Percentiles rank a stretch among this genome's conserved stretches.
Evolutionary conservation across 2,329 filamentous ascomycete genomes (phyloP).

Genomic region (Penicillium italicum): DNA sequence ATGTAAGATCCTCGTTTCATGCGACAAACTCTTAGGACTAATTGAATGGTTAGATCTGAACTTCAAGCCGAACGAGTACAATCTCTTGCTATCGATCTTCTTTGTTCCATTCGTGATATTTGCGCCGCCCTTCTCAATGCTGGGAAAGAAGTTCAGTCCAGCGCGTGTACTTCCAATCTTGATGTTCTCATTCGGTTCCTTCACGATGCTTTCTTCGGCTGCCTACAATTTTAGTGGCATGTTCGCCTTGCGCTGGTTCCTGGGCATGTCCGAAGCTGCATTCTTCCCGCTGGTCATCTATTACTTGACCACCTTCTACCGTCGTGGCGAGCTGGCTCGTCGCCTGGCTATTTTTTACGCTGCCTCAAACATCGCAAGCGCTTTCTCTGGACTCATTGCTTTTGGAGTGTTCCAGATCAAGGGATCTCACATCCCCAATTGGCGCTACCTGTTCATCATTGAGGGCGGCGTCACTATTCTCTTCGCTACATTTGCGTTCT

Average conservation of each 20-base stretch:
- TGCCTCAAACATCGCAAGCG: slow-evolving; percentile 68
- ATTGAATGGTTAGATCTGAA: slow-evolving; percentile 43
- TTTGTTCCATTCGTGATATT: slow-evolving; percentile 71
- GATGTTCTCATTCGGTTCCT: slow-evolving; percentile 65
- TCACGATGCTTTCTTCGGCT: slow-evolving; percentile 59
- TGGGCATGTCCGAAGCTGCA: slow-evolving; percentile 64
- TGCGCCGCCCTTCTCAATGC: slow-evolving; percentile 61
- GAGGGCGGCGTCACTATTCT: slow-evolving; percentile 59
- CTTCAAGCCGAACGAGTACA: slow-evolving; percentile 63
- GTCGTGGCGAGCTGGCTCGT: slow-evolving; percentile 66
- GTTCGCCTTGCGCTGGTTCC: slow-evolving; percentile 65
- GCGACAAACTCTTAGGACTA: not conserved
- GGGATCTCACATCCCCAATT: slow-evolving; percentile 46
- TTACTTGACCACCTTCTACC: slow-evolving; percentile 65
- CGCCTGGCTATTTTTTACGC: slow-evolving; percentile 73
- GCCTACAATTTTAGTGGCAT: slow-evolving; percentile 61
- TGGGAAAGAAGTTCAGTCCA: slow-evolving; percentile 66
- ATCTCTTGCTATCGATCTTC: slow-evolving; percentile 67
- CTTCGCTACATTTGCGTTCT: slow-evolving; percentile 62
- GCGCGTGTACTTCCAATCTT: slow-evolving; percentile 61
- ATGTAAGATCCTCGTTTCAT: slow-evolving; percentile 1
- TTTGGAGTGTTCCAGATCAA: slow-evolving; percentile 61
- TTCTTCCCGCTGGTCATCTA: slow-evolving; percentile 69
- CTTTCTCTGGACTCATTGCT: slow-evolving; percentile 59
- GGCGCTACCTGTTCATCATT: slow-evolving; percentile 55